Conservation (phyloP, 257 asterid species). For the Misopates orontium region DNA sequence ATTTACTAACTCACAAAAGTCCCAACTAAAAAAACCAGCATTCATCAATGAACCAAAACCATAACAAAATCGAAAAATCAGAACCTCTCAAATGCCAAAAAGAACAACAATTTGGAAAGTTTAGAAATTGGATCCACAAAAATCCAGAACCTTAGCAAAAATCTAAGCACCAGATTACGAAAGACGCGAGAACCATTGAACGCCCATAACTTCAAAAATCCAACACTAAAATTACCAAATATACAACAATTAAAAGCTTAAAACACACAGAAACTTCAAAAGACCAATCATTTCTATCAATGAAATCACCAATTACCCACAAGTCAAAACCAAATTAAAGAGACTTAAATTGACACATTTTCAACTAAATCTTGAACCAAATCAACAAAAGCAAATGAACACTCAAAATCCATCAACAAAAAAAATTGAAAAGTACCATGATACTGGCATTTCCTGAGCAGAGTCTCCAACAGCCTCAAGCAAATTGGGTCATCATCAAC, state of each 20-base stretch:
- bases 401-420: constrained; percentile 6
- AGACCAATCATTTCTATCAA: constrained; percentile 2
- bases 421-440: constrained; percentile 39
- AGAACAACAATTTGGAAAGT: constrained; percentile 22
- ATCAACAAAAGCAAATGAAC: neutral
- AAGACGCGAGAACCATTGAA: neutral
- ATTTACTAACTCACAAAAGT: neutral
- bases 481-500: constrained; percentile 71
- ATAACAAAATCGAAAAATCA: neutral
- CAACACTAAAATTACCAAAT: constrained; percentile 17
- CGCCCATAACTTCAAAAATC: constrained; percentile 20
- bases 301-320: constrained; percentile 5
- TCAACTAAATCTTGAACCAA: constrained; percentile 2
- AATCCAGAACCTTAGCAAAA: constrained; percentile 11
- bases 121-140: constrained; percentile 32
- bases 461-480: constrained; percentile 51
- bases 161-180: too few species aligned
- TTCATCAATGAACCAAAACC: constrained; percentile 2
- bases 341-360: constrained; percentile 14
- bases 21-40: neutral
- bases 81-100: constrained; percentile 5
- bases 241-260: constrained; percentile 11
- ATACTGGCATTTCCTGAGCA: constrained; percentile 67
- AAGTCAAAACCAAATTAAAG: too few species aligned
- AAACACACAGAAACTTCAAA: constrained; percentile 18